These are phyloP conservation scores for Geotrichum bryndzae DNA, from an alignment of 1,139 yeast genomes.

Conservation along the genomic window DNA sequence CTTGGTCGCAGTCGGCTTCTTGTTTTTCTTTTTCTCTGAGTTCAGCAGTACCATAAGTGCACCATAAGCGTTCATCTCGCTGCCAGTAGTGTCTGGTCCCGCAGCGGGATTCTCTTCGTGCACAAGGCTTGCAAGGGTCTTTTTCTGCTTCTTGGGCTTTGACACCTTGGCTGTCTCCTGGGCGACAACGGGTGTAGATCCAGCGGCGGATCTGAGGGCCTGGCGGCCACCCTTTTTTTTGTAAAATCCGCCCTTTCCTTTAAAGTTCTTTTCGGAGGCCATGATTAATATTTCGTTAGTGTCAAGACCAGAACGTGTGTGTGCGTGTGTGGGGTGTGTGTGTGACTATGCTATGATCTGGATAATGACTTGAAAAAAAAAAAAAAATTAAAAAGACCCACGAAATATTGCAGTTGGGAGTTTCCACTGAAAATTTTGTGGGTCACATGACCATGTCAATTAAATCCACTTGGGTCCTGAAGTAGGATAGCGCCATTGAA, in stretches of 20 bases:
- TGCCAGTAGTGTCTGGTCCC: background rate
- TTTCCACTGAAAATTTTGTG: background rate
- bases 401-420: background rate
- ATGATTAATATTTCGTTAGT: background rate
- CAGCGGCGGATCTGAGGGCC: constrained; percentile 6
- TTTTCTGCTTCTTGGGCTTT: constrained; percentile 23
- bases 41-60: constrained; percentile 68
- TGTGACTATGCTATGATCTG: too few relatives aligned
- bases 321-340: too few relatives aligned
- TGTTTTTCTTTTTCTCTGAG: constrained; percentile 42
- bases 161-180: background rate
- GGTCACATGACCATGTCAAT: background rate
- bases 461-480: background rate
- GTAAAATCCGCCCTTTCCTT: background rate
- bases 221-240: constrained; percentile 11
- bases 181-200: background rate
- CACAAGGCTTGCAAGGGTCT: constrained; percentile 33
- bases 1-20: constrained; percentile 1
- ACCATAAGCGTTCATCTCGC: constrained; percentile 50
- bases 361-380: background rate
- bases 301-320: too few relatives aligned
- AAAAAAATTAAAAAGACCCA: background rate
- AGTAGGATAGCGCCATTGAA: too few relatives aligned
- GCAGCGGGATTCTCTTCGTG: constrained; percentile 11
- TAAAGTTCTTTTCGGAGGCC: background rate